These are phyloP conservation scores for Kurtzmaniella cleridarum DNA, from an alignment of 805 yeast genomes.

Conservation along the genomic window DNA sequence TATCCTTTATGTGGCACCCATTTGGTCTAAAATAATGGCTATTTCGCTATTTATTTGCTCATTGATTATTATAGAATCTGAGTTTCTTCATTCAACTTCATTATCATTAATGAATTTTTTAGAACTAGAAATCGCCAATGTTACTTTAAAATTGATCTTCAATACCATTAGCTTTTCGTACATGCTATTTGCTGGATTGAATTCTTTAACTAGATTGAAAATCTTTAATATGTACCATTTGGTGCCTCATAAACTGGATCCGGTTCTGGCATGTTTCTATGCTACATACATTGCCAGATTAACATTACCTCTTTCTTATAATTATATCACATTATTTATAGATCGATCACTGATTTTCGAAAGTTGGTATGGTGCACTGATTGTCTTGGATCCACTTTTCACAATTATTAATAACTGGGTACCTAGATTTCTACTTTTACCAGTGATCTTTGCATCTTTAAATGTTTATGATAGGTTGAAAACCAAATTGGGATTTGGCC, in stretches of 20 bases:
- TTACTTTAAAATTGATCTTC: constrained; percentile 30
- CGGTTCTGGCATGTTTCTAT: constrained; percentile 70
- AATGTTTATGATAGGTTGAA: constrained; percentile 63
- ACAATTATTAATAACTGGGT: constrained; percentile 64
- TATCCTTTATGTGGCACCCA: constrained; percentile 34
- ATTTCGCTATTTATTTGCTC: constrained; percentile 40
- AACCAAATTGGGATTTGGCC: constrained; percentile 28
- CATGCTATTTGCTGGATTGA: constrained; percentile 65
- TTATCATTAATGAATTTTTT: constrained; percentile 56
- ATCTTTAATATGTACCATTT: constrained; percentile 74
- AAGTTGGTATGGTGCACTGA: constrained; percentile 67
- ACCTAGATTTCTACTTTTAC: constrained; percentile 73
- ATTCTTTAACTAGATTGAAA: constrained; percentile 60
- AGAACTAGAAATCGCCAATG: constrained; percentile 21
- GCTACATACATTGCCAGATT: constrained; percentile 76
- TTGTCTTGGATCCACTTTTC: constrained; percentile 63
- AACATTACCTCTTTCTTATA: constrained; percentile 77
- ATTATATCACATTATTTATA: constrained; percentile 63
- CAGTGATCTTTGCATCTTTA: constrained; percentile 58
- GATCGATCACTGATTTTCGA: constrained; percentile 54
- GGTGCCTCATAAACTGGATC: constrained; percentile 66
- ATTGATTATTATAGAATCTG: constrained; percentile 61
- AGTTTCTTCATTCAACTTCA: constrained; percentile 63
- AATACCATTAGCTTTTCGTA: constrained; percentile 45
- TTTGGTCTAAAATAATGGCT: constrained; percentile 38